Evolutionary conservation across 495 filamentous ascomycete species (phyloP), one percentile per base, ranked within the genome.

Genomic region (Neurospora sp.): DNA sequence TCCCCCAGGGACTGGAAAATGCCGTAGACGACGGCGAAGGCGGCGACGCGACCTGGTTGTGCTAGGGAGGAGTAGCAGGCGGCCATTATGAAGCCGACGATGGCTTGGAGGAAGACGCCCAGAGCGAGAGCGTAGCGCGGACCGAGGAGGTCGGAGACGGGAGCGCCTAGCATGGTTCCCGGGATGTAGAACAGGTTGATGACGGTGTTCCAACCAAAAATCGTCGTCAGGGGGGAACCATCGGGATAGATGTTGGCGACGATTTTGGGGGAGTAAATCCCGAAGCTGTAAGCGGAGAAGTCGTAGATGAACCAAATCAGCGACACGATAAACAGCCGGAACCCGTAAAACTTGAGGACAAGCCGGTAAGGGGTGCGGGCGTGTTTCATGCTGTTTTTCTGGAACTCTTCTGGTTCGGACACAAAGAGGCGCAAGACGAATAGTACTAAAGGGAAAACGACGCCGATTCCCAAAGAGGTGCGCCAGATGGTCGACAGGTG

Each of bases 231-330:
- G 86, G 4, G 87, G 27, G 27, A 31, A 84, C 5, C 73, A 5
- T 85, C 18, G 40, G 76, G 87, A 18, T 91, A 84, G 71, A 97
- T 90, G 75, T 91, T 90, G 20, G 78, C 73, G 20, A 97, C 77
- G 82, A 93, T 94, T 8, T 87, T 83, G 10, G 89, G 89, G 0
- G 90, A 91, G 81, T 94, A 96, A 75, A 94, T 92, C 71, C 88
- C 84, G 82, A 96, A 96, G 14, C 90, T 89, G 79, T 96, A 97
- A 27, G 89, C 81, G 0, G 89, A 91, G 76, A 95, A 95, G 72
- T 97, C 92, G 78, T 97, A 97, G 76, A 96, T 87, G 81, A 96
- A 97, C 94, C 94, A 98, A 79, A 98, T 94, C 35, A 91, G 73
- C 71, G 88, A 91, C 66, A 97, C 91, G 16, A 92, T 82, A 5